Evolutionary conservation across 352 stramenopile species (phyloP), one percentile per base, ranked within the genome.

Genomic region (Phytophthora idaei): DNA sequence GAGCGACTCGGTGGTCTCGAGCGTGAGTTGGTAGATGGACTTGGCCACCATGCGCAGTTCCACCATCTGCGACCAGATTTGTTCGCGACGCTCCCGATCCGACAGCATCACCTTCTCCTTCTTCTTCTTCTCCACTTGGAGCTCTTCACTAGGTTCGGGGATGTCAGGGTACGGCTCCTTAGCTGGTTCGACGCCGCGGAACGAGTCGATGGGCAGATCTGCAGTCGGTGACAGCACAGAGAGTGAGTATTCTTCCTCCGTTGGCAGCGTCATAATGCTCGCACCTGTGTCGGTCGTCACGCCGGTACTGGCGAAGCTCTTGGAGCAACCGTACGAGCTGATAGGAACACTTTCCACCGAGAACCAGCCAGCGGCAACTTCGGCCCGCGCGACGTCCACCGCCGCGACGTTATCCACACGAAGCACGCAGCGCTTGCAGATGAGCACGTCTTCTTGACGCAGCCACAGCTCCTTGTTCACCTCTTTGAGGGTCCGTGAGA

Each of bases 41-140:
- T 86, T 70, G 25, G 73, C 75, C 12, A 81, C 70, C 57, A 71
- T 76, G 15, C 73, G 67, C 41, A 84, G 52, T 55, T 81, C 73
- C 36, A 80, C 76, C 73, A 86, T 84, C 50, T 83, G 77, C 45
- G 70, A 78, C 66, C 70, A 74, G 32, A 74, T 78, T 17, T 73
- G 70, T 37, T 78, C 71, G 10, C 62, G 71, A 4, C 69, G 57
- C 17, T 76, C 57, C 14, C 47, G 54, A 32, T 73, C 67, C 3
- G 67, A 75, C 28, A 72, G 61, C 36, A 44, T 27, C 46, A 51
- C 14, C 10, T 55, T 60, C 41, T 57, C 49, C 21, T 29, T 46
- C 3, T 21, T 54, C 34, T 5, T 45, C 31, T 54, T 65, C 17
- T 21, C 17, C 17, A 21, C 17, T 21, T 21, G 17, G 4, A 21